Conservation (phyloP, 257 asterid species). For the Anisodus tanguticus region DNA sequence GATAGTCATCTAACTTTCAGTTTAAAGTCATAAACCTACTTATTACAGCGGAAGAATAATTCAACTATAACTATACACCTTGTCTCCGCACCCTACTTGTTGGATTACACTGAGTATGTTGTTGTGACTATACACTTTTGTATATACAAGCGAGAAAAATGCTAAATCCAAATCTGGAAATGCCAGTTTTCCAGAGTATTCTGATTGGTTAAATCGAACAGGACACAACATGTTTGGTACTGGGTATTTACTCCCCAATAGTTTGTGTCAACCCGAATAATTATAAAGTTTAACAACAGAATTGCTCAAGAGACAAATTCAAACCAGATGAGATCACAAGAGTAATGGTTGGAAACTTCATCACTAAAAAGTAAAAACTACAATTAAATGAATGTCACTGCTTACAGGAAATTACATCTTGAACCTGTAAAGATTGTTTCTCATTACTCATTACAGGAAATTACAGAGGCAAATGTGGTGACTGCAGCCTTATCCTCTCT, state of each 20-base stretch:
- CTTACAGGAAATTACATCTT: not conserved
- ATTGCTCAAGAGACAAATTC: not conserved
- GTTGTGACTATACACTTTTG: too few relatives aligned
- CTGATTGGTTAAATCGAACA: not conserved
- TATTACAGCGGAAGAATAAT: not conserved
- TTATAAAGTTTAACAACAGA: not conserved
- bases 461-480: slow-evolving; percentile 30
- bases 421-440: slow-evolving; percentile 23
- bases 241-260: not conserved
- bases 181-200: not conserved
- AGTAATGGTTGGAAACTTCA: not conserved
- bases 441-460: slow-evolving; percentile 7
- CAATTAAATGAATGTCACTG: not conserved
- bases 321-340: slow-evolving; percentile 16
- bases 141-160: not conserved
- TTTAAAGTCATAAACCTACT: not conserved
- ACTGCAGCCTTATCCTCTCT: slow-evolving; percentile 32
- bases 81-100: too few relatives aligned
- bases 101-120: too few relatives aligned
- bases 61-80: not conserved
- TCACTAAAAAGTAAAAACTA: not conserved
- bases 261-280: slow-evolving; percentile 4
- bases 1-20: not conserved
- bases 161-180: not conserved
- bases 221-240: not conserved